Evolutionary conservation across 208 protist species (phyloP), one percentile per base, ranked within the genome.

Genomic region (Novymonas esmeraldas): DNA sequence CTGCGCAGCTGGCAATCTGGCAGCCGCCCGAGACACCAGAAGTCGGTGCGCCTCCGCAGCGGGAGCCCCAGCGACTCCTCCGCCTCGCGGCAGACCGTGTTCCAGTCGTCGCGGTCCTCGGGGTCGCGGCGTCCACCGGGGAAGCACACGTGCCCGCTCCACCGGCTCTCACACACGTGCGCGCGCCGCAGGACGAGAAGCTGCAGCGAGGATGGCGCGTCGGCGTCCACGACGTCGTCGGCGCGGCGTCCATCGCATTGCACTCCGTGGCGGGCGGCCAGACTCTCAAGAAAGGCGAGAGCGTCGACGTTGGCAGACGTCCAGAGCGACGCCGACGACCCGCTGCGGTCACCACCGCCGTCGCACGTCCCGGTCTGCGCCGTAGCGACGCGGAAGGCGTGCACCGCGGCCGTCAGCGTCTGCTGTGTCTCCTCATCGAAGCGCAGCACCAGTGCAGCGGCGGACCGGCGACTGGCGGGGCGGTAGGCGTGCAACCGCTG

Each of bases 91-190:
- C 61, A 78, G 3, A 86, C 73, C 9, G 89, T 83, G 34, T 62
- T 33, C 3, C 74, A 62, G 73, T 95, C 84, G 52, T 92, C 82
- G 18, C 57, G 73, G 64, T 92, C 84, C 14, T 90, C 90, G 6
- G 79, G 79, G 36, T 94, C 82, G 34, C 86, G 74, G 22, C 60
- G 73, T 52, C 93, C 93, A 10, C 90, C 93, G 2, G 93, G 93
- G 64, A 95, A 95, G 16, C 71, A 73, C 2, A 97, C 64, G 34
- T 79, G 82, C 13, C 92, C 92, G 41, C 77, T 85, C 85, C 87
- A 95, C 51, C 86, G 61, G 41, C 87, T 83, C n/a, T 58, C 62
- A 5, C 63, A 57, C 22, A 78, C 48, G 62, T 84, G 68, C 4
- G 76, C 70, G 2, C 88, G 85, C 61, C 79, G 71, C 42, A 95